Percentiles rank a stretch among this genome's conserved stretches.
Evolutionary conservation across 2,329 filamentous ascomycete genomes (phyloP).

Genomic region (Botrytis squamosa): DNA sequence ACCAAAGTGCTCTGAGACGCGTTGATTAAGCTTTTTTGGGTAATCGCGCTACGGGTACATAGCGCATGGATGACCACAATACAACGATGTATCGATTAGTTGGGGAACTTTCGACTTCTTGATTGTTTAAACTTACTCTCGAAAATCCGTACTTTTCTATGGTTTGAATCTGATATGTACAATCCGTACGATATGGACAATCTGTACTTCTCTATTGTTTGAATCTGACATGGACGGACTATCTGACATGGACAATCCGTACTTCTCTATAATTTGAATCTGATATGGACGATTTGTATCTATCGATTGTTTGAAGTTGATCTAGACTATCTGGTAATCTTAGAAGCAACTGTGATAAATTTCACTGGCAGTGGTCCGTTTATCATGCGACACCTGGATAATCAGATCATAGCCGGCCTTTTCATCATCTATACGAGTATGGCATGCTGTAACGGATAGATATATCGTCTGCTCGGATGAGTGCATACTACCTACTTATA

Average conservation of each 20-base stretch:
- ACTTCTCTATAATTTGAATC: background rate
- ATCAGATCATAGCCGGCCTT: background rate
- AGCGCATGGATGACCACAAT: background rate
- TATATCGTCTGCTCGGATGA: background rate
- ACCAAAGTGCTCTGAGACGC: constrained; percentile 13
- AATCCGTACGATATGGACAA: background rate
- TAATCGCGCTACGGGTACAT: background rate
- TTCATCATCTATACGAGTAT: background rate
- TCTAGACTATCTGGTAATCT: background rate
- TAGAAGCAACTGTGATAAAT: background rate
- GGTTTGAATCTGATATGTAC: background rate
- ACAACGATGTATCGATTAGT: background rate
- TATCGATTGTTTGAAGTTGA: background rate
- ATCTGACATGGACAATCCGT: too few relatives aligned
- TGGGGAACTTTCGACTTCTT: background rate
- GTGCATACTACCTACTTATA: background rate
- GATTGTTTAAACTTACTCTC: background rate
- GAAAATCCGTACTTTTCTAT: background rate
- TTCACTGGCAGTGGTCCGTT: background rate
- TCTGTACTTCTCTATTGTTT: too few relatives aligned
- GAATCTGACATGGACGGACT: too few relatives aligned
- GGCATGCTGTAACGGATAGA: background rate
- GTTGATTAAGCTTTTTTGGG: constrained; percentile 10
- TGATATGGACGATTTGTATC: background rate
- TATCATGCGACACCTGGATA: background rate